Conservation (phyloP, 306 rosid genomes). For the Boehmeria nivea region DNA sequence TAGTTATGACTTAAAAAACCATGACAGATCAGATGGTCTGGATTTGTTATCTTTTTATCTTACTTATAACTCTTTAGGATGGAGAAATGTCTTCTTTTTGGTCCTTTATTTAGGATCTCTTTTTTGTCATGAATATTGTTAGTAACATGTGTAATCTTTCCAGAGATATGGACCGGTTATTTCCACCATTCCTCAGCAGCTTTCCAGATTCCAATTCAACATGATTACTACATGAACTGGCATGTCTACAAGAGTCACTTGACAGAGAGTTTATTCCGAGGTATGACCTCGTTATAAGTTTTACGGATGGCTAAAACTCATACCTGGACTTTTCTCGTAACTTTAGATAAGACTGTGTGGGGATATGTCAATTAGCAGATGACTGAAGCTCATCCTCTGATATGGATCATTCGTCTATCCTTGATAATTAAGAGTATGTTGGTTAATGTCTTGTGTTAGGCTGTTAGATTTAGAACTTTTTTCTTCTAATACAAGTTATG, state of each 20-base stretch:
- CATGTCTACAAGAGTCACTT: constrained; percentile 7
- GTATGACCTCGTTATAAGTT: constrained; percentile 9
- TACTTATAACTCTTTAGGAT: too few species aligned
- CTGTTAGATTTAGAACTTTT: constrained; percentile 1
- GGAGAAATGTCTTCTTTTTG: too few species aligned
- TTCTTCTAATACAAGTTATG: constrained; percentile 9
- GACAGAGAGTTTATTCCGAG: background rate
- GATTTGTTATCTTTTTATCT: background rate
- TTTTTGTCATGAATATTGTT: background rate
- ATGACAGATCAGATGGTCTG: too few species aligned
- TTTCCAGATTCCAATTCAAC: constrained; percentile 96
- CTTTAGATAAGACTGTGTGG: constrained; percentile 21
- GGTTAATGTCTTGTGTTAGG: constrained; percentile 3
- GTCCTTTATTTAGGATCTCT: too few species aligned
- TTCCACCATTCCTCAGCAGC: constrained; percentile 96
- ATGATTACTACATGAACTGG: constrained; percentile 73
- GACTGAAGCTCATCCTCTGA: constrained; percentile 15
- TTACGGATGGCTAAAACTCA: constrained; percentile 15
- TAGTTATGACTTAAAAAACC: too few species aligned
- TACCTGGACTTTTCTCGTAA: constrained; percentile 12
- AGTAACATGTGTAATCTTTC: constrained; percentile 12
- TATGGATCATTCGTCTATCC: constrained; percentile 11
- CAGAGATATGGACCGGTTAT: constrained; percentile 99
- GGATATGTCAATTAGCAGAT: constrained; percentile 15
- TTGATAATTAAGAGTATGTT: constrained; percentile 3